Percentiles rank a stretch among this genome's conserved stretches.
Evolutionary conservation across 192 early-diverging fungal species (phyloP).

Genomic region (Geranomyces variabilis): DNA sequence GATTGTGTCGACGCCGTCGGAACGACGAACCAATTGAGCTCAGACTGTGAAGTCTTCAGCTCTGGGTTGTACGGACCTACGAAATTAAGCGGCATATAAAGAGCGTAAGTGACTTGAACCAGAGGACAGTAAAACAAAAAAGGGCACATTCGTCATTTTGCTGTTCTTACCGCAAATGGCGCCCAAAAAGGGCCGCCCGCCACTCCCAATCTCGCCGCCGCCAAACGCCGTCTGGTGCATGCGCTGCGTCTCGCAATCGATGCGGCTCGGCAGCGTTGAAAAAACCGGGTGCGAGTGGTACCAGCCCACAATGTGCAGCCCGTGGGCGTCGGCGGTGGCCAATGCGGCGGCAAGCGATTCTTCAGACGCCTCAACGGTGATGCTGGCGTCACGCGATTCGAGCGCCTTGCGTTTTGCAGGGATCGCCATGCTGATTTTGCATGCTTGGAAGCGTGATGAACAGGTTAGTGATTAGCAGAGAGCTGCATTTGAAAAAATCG

Average conservation of each 20-base stretch:
- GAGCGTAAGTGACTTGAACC: not conserved
- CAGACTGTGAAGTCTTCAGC: slow-evolving; percentile 74
- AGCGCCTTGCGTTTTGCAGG: slow-evolving; percentile 9
- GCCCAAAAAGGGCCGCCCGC: slow-evolving; percentile 80
- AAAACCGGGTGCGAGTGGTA: slow-evolving; percentile 95
- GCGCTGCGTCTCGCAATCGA: slow-evolving; percentile 88
- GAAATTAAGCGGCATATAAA: not conserved
- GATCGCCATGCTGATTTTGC: not conserved
- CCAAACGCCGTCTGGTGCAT: slow-evolving; percentile 82
- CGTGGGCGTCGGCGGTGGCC: slow-evolving; percentile 68
- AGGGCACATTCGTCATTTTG: too few relatives aligned
- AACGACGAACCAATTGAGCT: slow-evolving; percentile 88
- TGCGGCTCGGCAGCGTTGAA: slow-evolving; percentile 81
- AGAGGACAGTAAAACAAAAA: slow-evolving; percentile 13
- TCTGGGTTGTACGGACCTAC: slow-evolving; percentile 81
- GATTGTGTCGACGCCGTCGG: not conserved
- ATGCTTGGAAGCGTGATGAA: not conserved
- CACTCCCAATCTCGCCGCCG: slow-evolving; percentile 27
- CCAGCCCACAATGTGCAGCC: slow-evolving; percentile 88
- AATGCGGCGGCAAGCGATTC: slow-evolving; percentile 75
- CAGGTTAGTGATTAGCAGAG: too few relatives aligned
- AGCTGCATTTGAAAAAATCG: too few relatives aligned
- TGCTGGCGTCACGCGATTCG: slow-evolving; percentile 22
- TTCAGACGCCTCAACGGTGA: slow-evolving; percentile 92
- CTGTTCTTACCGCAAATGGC: slow-evolving; percentile 72